Percentiles rank a stretch among this genome's conserved stretches.
These are phyloP conservation scores for Beauveria medogensis DNA, from an alignment of 2,329 filamentous ascomycete genomes.

Conservation along the genomic window DNA sequence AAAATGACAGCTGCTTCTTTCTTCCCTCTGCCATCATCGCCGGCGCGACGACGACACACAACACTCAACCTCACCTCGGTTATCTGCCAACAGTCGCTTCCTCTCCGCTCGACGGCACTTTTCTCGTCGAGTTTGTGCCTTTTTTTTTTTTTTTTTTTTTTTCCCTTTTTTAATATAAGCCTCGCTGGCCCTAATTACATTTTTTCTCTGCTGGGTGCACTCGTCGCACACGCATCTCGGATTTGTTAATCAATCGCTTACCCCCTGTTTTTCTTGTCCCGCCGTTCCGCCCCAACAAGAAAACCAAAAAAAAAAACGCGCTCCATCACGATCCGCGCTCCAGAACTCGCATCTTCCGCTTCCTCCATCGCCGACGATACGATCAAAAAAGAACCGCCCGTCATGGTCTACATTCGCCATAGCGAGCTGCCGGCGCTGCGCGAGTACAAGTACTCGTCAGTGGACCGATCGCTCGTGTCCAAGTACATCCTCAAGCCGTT, in stretches of 20 bases:
- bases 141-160: no score
- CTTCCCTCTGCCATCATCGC: neutral
- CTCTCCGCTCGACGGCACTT: no score
- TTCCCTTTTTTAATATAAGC: neutral
- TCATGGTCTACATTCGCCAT: conserved; percentile 93
- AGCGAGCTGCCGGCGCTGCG: conserved; percentile 80
- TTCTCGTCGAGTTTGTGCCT: neutral
- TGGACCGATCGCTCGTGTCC: conserved; percentile 84
- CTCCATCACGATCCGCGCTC: neutral
- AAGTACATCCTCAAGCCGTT: conserved; percentile 96
- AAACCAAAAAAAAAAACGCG: neutral
- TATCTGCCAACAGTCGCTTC: no score
- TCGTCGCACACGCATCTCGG: neutral
- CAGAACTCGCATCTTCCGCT: neutral
- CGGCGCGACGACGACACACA: neutral
- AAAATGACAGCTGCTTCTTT: neutral
- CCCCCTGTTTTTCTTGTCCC: neutral
- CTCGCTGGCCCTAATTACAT: neutral
- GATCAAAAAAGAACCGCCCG: conserved; percentile 16
- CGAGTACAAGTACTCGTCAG: conserved; percentile 89
- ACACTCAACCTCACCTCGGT: no score
- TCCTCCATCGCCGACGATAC: neutral
- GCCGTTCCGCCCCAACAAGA: conserved; percentile 4
- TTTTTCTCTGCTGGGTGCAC: neutral
- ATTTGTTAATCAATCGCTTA: neutral